Conservation (phyloP, 2,329 filamentous ascomycete genomes). For the Cercospora berteroae region DNA sequence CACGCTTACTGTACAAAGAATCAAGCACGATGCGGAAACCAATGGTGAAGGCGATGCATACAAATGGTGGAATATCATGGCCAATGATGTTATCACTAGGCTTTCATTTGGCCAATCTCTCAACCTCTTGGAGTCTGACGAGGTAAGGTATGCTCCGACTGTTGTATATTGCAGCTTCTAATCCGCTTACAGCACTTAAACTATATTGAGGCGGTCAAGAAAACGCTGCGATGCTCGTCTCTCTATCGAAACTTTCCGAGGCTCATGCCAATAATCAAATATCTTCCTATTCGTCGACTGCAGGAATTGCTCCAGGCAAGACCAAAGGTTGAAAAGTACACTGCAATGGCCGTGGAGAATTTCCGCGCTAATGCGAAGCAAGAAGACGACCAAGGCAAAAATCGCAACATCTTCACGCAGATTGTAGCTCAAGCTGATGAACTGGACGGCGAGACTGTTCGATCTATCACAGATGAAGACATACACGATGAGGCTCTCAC, state of each 20-base stretch:
- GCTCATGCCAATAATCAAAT: slow-evolving; percentile 19
- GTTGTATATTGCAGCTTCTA: neutral
- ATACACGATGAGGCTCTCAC: slow-evolving; percentile 29
- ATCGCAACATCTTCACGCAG: slow-evolving; percentile 23
- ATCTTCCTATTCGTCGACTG: slow-evolving; percentile 19
- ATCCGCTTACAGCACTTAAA: slow-evolving; percentile 12
- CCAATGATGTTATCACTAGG: slow-evolving; percentile 40
- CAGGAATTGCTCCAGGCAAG: slow-evolving; percentile 22
- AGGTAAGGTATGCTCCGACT: slow-evolving; percentile 6
- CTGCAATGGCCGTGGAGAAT: slow-evolving; percentile 21
- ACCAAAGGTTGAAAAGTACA: slow-evolving; percentile 23
- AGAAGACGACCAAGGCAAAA: slow-evolving; percentile 5
- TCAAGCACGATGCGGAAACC: slow-evolving; percentile 31
- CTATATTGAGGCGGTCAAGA: slow-evolving; percentile 23
- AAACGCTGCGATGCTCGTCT: slow-evolving; percentile 20
- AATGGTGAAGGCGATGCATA: slow-evolving; percentile 39
- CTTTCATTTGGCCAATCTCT: slow-evolving; percentile 42
- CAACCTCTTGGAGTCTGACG: slow-evolving; percentile 34
- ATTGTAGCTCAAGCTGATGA: slow-evolving; percentile 25
- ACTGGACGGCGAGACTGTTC: slow-evolving; percentile 15
- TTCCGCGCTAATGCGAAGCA: slow-evolving; percentile 15
- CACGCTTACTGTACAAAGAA: slow-evolving; percentile 34
- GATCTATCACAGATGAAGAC: slow-evolving; percentile 27
- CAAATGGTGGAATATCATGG: slow-evolving; percentile 42
- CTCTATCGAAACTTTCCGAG: slow-evolving; percentile 23